These are phyloP conservation scores for Telopea speciosissima DNA, from an alignment of 177 flowering plant species.

Conservation along the genomic window DNA sequence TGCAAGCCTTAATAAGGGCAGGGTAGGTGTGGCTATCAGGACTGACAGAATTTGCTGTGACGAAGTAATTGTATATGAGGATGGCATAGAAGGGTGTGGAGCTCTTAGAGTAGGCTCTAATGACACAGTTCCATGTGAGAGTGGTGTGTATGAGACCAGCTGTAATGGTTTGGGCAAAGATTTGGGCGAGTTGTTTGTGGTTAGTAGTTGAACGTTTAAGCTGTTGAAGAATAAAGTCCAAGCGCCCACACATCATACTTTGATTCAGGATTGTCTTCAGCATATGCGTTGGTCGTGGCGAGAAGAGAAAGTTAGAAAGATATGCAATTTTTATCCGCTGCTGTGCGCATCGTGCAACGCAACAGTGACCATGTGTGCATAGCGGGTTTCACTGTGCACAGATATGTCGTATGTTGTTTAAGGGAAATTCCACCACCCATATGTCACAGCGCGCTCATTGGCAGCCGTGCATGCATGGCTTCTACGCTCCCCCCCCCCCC, in stretches of 20 bases:
- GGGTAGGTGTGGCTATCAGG: constrained; percentile 30
- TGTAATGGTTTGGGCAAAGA: constrained; percentile 25
- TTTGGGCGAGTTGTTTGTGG: constrained; percentile 16
- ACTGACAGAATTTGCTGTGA: constrained; percentile 5
- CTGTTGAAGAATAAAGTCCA: neutral
- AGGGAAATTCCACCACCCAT: too few species aligned
- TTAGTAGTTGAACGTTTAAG: constrained; percentile 15
- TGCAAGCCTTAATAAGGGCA: constrained; percentile 25
- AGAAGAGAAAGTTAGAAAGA: too few species aligned
- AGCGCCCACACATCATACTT: neutral
- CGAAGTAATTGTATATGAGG: constrained; percentile 24
- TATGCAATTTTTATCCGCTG: too few species aligned
- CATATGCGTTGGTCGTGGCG: too few species aligned
- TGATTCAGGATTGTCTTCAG: neutral
- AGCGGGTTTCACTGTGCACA: too few species aligned
- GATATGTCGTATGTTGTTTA: too few species aligned
- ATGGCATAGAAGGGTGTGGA: constrained; percentile 28
- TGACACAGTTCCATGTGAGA: constrained; percentile 26
- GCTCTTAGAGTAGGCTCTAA: constrained; percentile 32
- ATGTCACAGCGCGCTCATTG: too few species aligned
- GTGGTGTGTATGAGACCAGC: constrained; percentile 19
- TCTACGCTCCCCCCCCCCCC: too few species aligned
- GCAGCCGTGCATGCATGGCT: too few species aligned
- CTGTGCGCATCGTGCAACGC: too few species aligned
- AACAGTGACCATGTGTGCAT: too few species aligned